Conservation (phyloP, 805 yeast species). For the Zygoascus bituminiphila region DNA sequence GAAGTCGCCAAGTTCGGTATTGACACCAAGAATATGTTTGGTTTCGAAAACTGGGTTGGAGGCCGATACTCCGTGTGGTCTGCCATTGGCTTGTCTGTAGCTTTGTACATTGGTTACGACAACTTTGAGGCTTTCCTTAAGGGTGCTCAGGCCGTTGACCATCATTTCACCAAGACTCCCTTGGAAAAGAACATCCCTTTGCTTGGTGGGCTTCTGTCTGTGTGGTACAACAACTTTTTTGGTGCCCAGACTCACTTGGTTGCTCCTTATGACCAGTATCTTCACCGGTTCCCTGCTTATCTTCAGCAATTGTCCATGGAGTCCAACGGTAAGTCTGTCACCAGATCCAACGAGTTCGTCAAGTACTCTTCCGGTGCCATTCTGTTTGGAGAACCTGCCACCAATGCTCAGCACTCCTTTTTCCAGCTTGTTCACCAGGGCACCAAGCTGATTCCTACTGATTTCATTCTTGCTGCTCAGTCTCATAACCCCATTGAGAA, state of each 20-base stretch:
- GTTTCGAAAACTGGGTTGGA: constrained; percentile 98
- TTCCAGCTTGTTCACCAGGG: constrained; percentile 99
- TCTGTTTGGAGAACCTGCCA: constrained; percentile 96
- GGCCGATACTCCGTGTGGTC: constrained; percentile 99
- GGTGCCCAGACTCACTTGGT: constrained; percentile 98
- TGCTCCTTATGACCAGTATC: constrained; percentile 97
- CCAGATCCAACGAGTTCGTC: constrained; percentile 85
- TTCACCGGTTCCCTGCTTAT: constrained; percentile 99
- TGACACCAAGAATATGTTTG: constrained; percentile 97
- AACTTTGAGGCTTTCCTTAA: constrained; percentile 85
- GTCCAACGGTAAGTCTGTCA: constrained; percentile 96
- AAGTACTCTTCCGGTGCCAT: constrained; percentile 94
- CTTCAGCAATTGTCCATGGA: constrained; percentile 98
- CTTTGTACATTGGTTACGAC: constrained; percentile 90
- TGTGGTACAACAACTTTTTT: constrained; percentile 98
- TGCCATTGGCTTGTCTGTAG: constrained; percentile 93
- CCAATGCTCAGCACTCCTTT: constrained; percentile 98
- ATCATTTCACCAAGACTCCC: constrained; percentile 79
- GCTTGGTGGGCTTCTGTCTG: constrained; percentile 85
- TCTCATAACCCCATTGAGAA: constrained; percentile 95
- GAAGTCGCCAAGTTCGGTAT: constrained; percentile 95
- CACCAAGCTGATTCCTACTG: constrained; percentile 93
- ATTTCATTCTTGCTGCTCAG: constrained; percentile 93
- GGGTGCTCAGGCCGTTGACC: constrained; percentile 97
- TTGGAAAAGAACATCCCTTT: constrained; percentile 87